These are phyloP conservation scores for Pyronema omphalodes DNA, from an alignment of 495 filamentous ascomycete species.

Conservation along the genomic window DNA sequence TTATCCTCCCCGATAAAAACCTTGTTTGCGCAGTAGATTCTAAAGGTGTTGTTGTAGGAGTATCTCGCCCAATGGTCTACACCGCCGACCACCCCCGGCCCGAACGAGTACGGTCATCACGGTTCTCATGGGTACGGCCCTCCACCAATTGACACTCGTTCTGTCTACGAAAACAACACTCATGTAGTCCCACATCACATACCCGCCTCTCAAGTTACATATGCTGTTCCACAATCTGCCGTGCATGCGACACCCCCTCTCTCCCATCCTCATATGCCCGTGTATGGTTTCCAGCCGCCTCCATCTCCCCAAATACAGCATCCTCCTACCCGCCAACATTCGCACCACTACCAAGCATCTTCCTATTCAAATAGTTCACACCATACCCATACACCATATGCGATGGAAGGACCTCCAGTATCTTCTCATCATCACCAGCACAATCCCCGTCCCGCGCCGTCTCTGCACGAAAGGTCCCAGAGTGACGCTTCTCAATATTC, in stretches of 20 bases:
- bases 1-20: background rate
- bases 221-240: background rate
- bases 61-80: conserved; percentile 2
- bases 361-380: conserved; percentile 21
- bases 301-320: conserved; percentile 13
- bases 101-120: conserved; percentile 16
- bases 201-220: background rate
- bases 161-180: background rate
- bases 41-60: conserved; percentile 1
- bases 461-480: conserved; percentile 9
- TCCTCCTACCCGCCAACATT: conserved; percentile 10
- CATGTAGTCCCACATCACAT: background rate
- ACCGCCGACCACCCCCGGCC: conserved; percentile 13
- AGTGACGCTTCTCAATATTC: conserved; percentile 22
- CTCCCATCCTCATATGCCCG: conserved; percentile 1
- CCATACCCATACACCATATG: conserved; percentile 9
- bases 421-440: background rate
- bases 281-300: conserved; percentile 6
- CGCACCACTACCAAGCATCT: conserved; percentile 11
- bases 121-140: conserved; percentile 17
- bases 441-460: conserved; percentile 3
- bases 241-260: conserved; percentile 10
- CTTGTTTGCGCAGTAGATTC: background rate
- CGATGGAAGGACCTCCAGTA: background rate
- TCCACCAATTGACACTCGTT: conserved; percentile 13